Evolutionary conservation across 257 asterid genomes (phyloP).

Genomic region (Ilex aquifolium): DNA sequence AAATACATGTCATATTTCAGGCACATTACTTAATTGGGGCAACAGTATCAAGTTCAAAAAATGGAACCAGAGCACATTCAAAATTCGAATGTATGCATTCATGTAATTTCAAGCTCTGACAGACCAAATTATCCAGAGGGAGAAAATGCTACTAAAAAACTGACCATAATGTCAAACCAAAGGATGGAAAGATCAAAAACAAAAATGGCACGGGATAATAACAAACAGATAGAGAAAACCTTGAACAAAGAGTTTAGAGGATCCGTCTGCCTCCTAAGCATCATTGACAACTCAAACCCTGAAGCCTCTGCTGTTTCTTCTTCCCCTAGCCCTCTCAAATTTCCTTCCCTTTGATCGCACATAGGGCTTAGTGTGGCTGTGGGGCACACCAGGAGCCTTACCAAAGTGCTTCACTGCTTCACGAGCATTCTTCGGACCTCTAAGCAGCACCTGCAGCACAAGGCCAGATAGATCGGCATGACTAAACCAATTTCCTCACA

Average conservation of each 20-base stretch:
- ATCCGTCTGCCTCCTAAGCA: no score
- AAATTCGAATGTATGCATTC: no score
- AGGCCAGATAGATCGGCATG: not conserved
- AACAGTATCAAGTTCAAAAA: no score
- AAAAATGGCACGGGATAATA: not conserved
- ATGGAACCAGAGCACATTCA: no score
- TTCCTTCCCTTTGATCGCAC: slow-evolving; percentile 11
- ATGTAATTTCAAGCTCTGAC: no score
- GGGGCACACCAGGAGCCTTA: slow-evolving; percentile 9
- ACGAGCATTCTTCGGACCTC: slow-evolving; percentile 10
- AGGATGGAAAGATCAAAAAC: not conserved
- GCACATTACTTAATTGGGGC: no score
- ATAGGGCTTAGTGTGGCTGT: slow-evolving; percentile 12
- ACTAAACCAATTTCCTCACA: no score
- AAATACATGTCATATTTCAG: no score
- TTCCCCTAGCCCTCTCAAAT: slow-evolving; percentile 5
- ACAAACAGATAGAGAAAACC: not conserved
- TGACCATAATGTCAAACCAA: not conserved
- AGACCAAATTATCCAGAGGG: no score
- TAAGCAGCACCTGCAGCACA: not conserved
- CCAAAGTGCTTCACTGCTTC: slow-evolving; percentile 13
- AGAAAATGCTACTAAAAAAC: no score
- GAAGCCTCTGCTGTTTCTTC: slow-evolving; percentile 8
- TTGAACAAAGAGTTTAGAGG: no score
- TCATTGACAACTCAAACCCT: not conserved